Conservation (phyloP, 345 rosid species). For the Orychophragmus violaceus region DNA sequence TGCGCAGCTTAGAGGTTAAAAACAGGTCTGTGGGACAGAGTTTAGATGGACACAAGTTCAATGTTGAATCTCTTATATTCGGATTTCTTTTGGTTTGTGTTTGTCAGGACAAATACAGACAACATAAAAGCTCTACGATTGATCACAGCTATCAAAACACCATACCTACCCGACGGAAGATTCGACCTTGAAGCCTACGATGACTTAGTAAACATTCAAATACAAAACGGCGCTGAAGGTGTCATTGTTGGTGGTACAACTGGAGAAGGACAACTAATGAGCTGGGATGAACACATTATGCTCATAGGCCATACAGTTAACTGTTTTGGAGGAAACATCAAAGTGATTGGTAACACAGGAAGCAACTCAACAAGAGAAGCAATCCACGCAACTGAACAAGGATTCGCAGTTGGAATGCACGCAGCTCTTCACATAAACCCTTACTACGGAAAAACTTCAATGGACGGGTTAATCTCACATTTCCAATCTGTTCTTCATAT, state of each 20-base stretch:
- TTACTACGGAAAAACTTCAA: conserved; percentile 86
- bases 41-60: not conserved
- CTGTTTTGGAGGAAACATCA: conserved; percentile 70
- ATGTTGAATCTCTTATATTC: not conserved
- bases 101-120: conserved; percentile 60
- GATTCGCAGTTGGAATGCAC: conserved; percentile 96
- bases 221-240: conserved; percentile 63
- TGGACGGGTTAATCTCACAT: conserved; percentile 64
- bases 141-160: conserved; percentile 93
- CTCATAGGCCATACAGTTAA: conserved; percentile 87
- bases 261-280: conserved; percentile 94
- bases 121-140: conserved; percentile 66
- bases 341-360: conserved; percentile 88
- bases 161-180: conserved; percentile 85
- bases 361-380: conserved; percentile 94
- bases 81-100: not conserved
- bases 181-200: conserved; percentile 91
- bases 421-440: conserved; percentile 95
- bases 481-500: conserved; percentile 65
- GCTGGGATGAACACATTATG: conserved; percentile 97
- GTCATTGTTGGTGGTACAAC: conserved; percentile 91
- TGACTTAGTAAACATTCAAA: conserved; percentile 64
- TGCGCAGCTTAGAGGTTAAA: conserved; percentile 76
- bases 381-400: conserved; percentile 81
- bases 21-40: conserved; percentile 40